These are phyloP conservation scores for Fusarium sp. DNA, from an alignment of 2,329 filamentous ascomycete species.

Conservation along the genomic window DNA sequence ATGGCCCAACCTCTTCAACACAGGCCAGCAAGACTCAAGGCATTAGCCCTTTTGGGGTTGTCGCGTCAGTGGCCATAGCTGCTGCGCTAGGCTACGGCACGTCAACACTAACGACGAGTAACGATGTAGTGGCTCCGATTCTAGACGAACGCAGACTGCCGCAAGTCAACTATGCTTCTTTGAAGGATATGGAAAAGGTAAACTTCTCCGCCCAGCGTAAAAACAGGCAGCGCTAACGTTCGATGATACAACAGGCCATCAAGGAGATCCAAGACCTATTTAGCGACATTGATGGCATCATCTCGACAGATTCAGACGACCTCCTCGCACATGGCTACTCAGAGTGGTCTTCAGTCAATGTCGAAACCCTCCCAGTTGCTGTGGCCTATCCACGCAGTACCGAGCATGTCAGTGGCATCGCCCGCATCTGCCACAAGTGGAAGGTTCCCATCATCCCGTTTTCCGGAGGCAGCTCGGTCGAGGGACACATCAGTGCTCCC, in stretches of 20 bases:
- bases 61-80: neutral
- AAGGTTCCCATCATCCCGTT: slow-evolving; percentile 74
- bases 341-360: slow-evolving; percentile 78
- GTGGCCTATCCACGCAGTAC: slow-evolving; percentile 74
- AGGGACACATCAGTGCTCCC: slow-evolving; percentile 77
- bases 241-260: neutral
- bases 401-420: slow-evolving; percentile 72
- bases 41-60: neutral
- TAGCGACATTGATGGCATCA: neutral
- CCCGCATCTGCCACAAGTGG: slow-evolving; percentile 70
- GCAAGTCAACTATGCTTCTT: neutral
- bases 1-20: neutral
- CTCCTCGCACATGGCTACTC: slow-evolving; percentile 74
- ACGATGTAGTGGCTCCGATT: neutral
- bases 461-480: slow-evolving; percentile 60
- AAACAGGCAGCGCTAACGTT: neutral
- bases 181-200: neutral
- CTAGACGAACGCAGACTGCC: neutral
- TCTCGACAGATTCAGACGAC: slow-evolving; percentile 53
- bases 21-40: neutral
- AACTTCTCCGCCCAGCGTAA: neutral
- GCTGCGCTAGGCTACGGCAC: neutral
- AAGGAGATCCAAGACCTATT: neutral
- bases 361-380: slow-evolving; percentile 69
- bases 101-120: neutral